A percentile compares a stretch with the other conserved stretches of the same genome.
Evolutionary conservation across 495 filamentous ascomycete genomes (phyloP).

Genomic region (Podospora conica): DNA sequence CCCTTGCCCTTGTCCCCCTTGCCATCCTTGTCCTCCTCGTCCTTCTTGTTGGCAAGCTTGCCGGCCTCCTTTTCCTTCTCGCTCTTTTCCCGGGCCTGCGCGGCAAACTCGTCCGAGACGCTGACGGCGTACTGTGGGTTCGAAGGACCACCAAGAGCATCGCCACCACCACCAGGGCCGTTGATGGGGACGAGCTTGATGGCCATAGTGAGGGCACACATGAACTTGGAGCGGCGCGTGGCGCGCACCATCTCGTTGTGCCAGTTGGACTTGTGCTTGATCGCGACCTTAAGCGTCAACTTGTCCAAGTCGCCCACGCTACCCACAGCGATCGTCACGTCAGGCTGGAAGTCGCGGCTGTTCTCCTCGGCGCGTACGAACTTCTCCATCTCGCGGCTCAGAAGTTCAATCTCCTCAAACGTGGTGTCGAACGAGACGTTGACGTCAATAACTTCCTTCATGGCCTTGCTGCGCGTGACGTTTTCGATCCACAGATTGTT

Average conservation of each 20-base stretch:
- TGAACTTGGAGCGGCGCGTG: conserved; percentile 86
- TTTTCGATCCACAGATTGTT: conserved; percentile 94
- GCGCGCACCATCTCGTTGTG: conserved; percentile 80
- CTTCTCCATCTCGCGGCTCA: conserved; percentile 71
- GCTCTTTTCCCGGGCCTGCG: conserved; percentile 52
- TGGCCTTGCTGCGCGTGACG: conserved; percentile 78
- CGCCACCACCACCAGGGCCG: conserved; percentile 65
- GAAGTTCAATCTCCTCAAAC: conserved; percentile 77
- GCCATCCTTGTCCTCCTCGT: conserved; percentile 7
- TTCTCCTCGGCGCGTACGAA: conserved; percentile 88
- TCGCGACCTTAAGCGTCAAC: conserved; percentile 71
- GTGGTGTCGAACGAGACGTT: conserved; percentile 76
- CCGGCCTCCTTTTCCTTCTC: conserved; percentile 55
- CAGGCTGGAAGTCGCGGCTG: conserved; percentile 81
- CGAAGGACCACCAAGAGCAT: conserved; percentile 57
- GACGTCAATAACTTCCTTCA: conserved; percentile 80
- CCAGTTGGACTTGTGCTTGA: conserved; percentile 96
- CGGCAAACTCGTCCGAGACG: conserved; percentile 58
- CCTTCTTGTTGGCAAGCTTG: conserved; percentile 46
- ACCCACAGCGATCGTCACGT: conserved; percentile 68
- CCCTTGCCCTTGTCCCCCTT: conserved; percentile 16
- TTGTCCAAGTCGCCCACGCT: conserved; percentile 85
- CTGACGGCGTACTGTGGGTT: conserved; percentile 73
- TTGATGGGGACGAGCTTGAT: conserved; percentile 84
- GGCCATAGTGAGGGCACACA: conserved; percentile 85